Conservation (phyloP, 1,139 yeast genomes). For the Saccharomycopsis crataegensis region DNA sequence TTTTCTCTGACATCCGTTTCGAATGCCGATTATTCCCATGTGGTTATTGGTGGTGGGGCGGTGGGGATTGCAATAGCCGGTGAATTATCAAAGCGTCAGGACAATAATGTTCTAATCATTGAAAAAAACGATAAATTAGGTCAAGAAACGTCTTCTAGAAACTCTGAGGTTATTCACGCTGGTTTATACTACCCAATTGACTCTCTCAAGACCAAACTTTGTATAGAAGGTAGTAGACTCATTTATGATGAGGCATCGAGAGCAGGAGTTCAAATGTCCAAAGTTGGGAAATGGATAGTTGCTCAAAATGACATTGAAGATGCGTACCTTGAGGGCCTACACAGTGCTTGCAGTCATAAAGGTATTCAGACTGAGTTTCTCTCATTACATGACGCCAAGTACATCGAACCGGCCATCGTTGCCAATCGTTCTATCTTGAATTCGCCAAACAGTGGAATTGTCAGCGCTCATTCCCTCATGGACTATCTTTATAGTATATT, state of each 20-base stretch:
- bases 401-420: constrained; percentile 55
- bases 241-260: constrained; percentile 44
- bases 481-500: constrained; percentile 49
- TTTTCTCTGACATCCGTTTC: constrained; percentile 52
- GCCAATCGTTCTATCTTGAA: constrained; percentile 57
- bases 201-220: constrained; percentile 59
- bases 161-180: constrained; percentile 90
- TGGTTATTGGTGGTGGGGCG: constrained; percentile 81
- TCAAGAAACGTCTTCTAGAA: constrained; percentile 75
- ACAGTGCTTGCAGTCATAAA: constrained; percentile 38
- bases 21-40: constrained; percentile 59
- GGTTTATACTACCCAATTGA: constrained; percentile 74
- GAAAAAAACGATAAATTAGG: constrained; percentile 66
- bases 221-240: constrained; percentile 65
- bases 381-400: constrained; percentile 35
- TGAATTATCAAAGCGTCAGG: constrained; percentile 43
- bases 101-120: constrained; percentile 50
- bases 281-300: constrained; percentile 85
- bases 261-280: constrained; percentile 46
- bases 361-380: constrained; percentile 58
- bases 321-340: constrained; percentile 48
- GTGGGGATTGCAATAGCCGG: constrained; percentile 82
- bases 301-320: constrained; percentile 67
- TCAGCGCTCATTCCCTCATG: constrained; percentile 73
- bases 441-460: constrained; percentile 83